Percentiles rank a stretch among this genome's conserved stretches.
Conservation (phyloP, 2,329 filamentous ascomycete species). For the Fusarium verticillioides region DNA sequence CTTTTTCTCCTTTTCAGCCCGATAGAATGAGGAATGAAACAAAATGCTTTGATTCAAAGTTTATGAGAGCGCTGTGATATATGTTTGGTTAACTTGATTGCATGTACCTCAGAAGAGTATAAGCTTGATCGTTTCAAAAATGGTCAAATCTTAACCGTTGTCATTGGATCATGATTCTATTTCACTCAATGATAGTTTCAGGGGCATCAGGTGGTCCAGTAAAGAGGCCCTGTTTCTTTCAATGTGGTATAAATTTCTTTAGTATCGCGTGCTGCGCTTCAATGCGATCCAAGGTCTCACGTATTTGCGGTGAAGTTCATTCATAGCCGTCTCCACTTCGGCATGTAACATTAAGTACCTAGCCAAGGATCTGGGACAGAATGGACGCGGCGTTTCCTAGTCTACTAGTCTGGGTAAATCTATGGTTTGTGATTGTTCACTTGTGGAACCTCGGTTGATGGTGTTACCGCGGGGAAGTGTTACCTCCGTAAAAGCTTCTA, state of each 20-base stretch:
- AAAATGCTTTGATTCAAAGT: constrained; percentile 7
- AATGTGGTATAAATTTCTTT: neutral
- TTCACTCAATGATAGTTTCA: neutral
- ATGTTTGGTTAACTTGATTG: neutral
- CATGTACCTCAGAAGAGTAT: neutral
- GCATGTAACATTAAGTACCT: neutral
- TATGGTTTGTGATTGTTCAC: neutral
- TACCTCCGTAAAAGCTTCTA: no score
- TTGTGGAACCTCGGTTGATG: constrained; percentile 38
- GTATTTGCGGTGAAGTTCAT: neutral
- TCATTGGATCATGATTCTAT: no score
- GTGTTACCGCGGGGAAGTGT: constrained; percentile 31
- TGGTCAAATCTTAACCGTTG: neutral
- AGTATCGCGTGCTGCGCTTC: neutral
- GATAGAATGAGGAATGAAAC: constrained; percentile 39
- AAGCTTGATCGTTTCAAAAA: neutral
- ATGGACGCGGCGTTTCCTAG: neutral
- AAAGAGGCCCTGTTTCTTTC: neutral
- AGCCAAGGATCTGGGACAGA: neutral
- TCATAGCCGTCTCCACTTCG: constrained; percentile 9
- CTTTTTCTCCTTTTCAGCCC: constrained; percentile 25
- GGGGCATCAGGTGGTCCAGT: no score
- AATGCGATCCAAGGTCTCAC: neutral
- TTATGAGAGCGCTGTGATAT: neutral
- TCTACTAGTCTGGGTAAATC: neutral